Percentiles rank a stretch among this genome's conserved stretches.
Evolutionary conservation across 2,329 filamentous ascomycete genomes (phyloP).

Genomic region (Nigrospora sphaerica): DNA sequence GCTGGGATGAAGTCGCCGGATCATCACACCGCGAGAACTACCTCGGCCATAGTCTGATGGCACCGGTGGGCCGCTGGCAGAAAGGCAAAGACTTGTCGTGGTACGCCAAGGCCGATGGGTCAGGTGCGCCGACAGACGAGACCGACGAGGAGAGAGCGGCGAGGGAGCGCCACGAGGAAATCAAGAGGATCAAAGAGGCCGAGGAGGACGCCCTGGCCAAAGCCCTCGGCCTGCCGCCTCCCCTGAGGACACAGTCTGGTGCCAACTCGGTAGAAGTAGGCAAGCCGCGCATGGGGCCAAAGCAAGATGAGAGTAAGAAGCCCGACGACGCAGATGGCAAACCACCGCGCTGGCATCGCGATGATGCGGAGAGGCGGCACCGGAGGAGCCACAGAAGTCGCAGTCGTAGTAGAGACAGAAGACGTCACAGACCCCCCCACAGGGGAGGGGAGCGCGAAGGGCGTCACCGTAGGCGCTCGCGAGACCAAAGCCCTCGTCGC

Average conservation of each 20-base stretch:
- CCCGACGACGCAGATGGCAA: slow-evolving; percentile 2
- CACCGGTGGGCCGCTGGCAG: slow-evolving; percentile 88
- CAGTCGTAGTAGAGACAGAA: slow-evolving; percentile 5
- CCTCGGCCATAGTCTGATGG: slow-evolving; percentile 86
- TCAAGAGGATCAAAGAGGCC: slow-evolving; percentile 76
- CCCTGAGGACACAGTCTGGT: slow-evolving; percentile 49
- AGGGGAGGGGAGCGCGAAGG: slow-evolving; percentile 7
- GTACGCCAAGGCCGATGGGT: slow-evolving; percentile 53
- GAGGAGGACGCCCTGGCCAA: slow-evolving; percentile 86
- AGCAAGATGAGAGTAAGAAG: slow-evolving; percentile 9
- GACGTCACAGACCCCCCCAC: slow-evolving; percentile 16
- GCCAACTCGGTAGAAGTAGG: slow-evolving; percentile 63
- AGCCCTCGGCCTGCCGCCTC: slow-evolving; percentile 73
- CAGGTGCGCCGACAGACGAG: slow-evolving; percentile 39
- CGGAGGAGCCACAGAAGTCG: slow-evolving; percentile 18
- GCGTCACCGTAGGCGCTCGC: not conserved
- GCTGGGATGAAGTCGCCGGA: slow-evolving; percentile 87
- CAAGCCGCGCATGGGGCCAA: slow-evolving; percentile 23
- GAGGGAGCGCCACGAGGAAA: slow-evolving; percentile 66
- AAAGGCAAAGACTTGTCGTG: slow-evolving; percentile 62
- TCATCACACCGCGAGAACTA: slow-evolving; percentile 84
- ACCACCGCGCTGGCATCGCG: slow-evolving; percentile 12
- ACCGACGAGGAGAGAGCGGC: slow-evolving; percentile 51
- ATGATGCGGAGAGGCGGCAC: slow-evolving; percentile 24
- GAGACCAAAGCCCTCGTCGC: not conserved